Conservation (phyloP, 2,329 filamentous ascomycete genomes). For the Colletotrichum tofieldiae region DNA sequence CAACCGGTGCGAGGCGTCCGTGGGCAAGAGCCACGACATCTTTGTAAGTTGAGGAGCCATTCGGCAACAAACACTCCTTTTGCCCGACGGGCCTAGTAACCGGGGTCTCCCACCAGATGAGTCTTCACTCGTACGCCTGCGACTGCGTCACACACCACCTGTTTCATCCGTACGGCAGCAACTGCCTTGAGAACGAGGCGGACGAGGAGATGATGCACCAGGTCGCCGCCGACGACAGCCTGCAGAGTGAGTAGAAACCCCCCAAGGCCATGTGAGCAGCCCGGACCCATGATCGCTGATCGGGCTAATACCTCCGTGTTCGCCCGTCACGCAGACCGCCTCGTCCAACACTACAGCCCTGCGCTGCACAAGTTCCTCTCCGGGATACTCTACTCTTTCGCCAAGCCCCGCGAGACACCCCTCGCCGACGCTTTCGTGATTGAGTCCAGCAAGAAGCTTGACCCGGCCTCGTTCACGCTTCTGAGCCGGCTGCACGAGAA, state of each 20-base stretch:
- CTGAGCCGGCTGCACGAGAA: constrained; percentile 72
- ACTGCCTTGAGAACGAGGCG: constrained; percentile 68
- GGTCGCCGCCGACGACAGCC: constrained; percentile 76
- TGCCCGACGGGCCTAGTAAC: constrained; percentile 36
- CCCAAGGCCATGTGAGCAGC: not conserved
- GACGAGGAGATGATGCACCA: constrained; percentile 79
- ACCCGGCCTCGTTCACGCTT: constrained; percentile 70
- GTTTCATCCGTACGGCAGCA: constrained; percentile 76
- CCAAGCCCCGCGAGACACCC: constrained; percentile 70
- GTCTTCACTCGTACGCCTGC: constrained; percentile 77
- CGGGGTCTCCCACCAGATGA: constrained; percentile 33
- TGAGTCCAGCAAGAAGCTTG: constrained; percentile 61
- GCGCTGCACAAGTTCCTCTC: constrained; percentile 64
- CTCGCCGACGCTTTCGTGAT: constrained; percentile 73
- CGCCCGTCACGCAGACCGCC: constrained; percentile 63
- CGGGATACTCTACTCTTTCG: constrained; percentile 62
- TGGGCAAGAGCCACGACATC: constrained; percentile 67
- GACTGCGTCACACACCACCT: constrained; percentile 79
- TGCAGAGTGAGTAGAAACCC: constrained; percentile 69
- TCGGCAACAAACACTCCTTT: not conserved
- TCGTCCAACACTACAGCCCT: constrained; percentile 72
- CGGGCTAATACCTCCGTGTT: not conserved
- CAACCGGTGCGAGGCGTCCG: constrained; percentile 63
- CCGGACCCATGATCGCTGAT: not conserved
- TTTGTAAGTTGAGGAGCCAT: constrained; percentile 65